These are phyloP conservation scores for Neurospora sp. DNA, from an alignment of 495 filamentous ascomycete species.

Conservation along the genomic window DNA sequence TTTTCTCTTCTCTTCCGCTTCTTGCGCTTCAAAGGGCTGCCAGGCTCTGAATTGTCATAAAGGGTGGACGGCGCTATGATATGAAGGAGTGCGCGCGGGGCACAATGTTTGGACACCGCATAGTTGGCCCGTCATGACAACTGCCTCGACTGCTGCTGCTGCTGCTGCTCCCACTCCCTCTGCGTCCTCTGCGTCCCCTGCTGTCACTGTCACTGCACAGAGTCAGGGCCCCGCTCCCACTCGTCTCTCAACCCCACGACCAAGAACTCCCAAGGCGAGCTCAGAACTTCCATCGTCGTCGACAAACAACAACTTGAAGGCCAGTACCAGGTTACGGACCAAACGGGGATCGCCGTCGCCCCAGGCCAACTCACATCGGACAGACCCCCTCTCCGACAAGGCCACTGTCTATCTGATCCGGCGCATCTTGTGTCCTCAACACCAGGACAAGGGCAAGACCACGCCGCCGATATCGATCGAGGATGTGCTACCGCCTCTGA, in stretches of 20 bases:
- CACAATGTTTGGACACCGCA: neutral
- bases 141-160: neutral
- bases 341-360: constrained; percentile 18
- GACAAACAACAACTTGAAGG: neutral
- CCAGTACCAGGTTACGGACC: neutral
- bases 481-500: constrained; percentile 80
- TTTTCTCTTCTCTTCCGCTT: neutral
- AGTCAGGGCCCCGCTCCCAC: constrained; percentile 6
- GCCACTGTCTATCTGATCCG: constrained; percentile 42
- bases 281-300: neutral
- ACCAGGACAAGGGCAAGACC: constrained; percentile 34
- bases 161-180: neutral
- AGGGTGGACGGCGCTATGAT: neutral
- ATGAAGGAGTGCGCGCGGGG: neutral
- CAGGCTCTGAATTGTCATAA: neutral
- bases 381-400: constrained; percentile 39
- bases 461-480: constrained; percentile 43
- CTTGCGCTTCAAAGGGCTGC: neutral
- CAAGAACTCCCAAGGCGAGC: constrained; percentile 13
- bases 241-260: constrained; percentile 18
- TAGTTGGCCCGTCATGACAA: constrained; percentile 1
- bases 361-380: constrained; percentile 15
- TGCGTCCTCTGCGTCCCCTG: neutral
- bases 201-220: constrained; percentile 13
- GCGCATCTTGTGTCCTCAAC: constrained; percentile 38